Conservation (phyloP, 2,329 filamentous ascomycete genomes). For the Xylaria digitata region DNA sequence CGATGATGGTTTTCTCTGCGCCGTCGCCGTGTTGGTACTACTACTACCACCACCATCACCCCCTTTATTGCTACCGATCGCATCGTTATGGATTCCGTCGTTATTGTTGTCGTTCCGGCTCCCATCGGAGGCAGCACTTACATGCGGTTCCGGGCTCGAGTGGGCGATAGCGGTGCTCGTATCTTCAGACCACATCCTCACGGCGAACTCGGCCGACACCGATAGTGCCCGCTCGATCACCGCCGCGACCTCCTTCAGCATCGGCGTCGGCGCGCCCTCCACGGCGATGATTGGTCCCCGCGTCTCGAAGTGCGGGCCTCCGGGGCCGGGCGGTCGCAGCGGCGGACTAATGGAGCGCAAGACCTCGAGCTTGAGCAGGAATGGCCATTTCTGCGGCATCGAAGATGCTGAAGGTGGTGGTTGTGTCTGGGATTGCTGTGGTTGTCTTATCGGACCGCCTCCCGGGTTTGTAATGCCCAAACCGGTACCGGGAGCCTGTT, state of each 20-base stretch:
- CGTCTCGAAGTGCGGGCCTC: constrained; percentile 52
- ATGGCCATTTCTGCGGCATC: constrained; percentile 64
- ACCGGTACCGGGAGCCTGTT: constrained; percentile 31
- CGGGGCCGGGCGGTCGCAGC: constrained; percentile 57
- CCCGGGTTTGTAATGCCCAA: constrained; percentile 39
- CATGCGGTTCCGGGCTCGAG: constrained; percentile 38
- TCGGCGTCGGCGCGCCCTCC: constrained; percentile 74
- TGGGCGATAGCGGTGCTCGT: constrained; percentile 36
- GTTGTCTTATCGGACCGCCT: constrained; percentile 22
- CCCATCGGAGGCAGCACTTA: constrained; percentile 4
- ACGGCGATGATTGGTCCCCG: constrained; percentile 86
- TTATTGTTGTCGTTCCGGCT: constrained; percentile 5
- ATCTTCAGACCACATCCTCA: constrained; percentile 60
- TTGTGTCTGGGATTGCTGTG: constrained; percentile 24
- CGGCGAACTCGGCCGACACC: constrained; percentile 57
- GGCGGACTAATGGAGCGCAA: constrained; percentile 81
- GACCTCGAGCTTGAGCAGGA: constrained; percentile 79
- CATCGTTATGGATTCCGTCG: constrained; percentile 8
- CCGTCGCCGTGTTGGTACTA: not conserved
- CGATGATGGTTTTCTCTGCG: constrained; percentile 31
- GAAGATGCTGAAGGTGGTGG: constrained; percentile 19
- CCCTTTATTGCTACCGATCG: constrained; percentile 2
- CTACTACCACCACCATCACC: constrained; percentile 1
- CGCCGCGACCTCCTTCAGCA: constrained; percentile 67
- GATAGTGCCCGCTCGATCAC: constrained; percentile 73